Base-by-base conservation (phyloP, 139 green algal species). In the Diplosphaera chodatii region DNA sequence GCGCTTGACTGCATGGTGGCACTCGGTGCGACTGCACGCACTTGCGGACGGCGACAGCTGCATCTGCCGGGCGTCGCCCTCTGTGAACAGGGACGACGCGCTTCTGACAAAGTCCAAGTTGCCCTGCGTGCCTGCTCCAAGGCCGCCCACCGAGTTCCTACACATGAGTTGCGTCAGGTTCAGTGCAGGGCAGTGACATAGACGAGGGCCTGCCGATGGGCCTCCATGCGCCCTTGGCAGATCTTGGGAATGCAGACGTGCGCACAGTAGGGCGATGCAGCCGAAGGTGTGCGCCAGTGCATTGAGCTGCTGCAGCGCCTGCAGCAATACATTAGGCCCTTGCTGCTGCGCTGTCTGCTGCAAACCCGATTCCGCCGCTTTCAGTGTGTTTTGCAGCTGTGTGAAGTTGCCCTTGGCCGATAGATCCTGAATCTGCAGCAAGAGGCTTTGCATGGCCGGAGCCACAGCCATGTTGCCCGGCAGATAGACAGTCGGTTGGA, bases 201-300 rank as follows among this genome's bases (percentile, higher is more conserved):
- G n/a, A n/a, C n/a, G n/a, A n/a, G n/a, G n/a, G n/a, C n/a, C n/a
- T n/a, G n/a, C n/a, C n/a, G n/a, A n/a, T n/a, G n/a, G n/a, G n/a
- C n/a, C n/a, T n/a, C n/a, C n/a, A n/a, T n/a, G n/a, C n/a, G n/a
- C n/a, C n/a, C n/a, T n/a, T n/a, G n/a, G n/a, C n/a, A n/a, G n/a
- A n/a, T n/a, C n/a, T n/a, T n/a, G n/a, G n/a, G n/a, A n/a, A n/a
- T n/a, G n/a, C n/a, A n/a, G n/a, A n/a, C n/a, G 22, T 0, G 66
- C 84, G 86, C 69, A 93, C 87, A 94, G 78, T 27, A 94, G 41
- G 40, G 76, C 86, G 0, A 92, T 40, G 32, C 71, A 85, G 29
- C 80, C 87, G 23, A 94, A 75, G 0, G 89, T 91, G 34, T 94
- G 83, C 25, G 63, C n/a, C 20, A 66, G 63, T 0, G 79, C 48